These are phyloP conservation scores for Sindora glabra DNA, from an alignment of 306 rosid genomes.

Conservation along the genomic window DNA sequence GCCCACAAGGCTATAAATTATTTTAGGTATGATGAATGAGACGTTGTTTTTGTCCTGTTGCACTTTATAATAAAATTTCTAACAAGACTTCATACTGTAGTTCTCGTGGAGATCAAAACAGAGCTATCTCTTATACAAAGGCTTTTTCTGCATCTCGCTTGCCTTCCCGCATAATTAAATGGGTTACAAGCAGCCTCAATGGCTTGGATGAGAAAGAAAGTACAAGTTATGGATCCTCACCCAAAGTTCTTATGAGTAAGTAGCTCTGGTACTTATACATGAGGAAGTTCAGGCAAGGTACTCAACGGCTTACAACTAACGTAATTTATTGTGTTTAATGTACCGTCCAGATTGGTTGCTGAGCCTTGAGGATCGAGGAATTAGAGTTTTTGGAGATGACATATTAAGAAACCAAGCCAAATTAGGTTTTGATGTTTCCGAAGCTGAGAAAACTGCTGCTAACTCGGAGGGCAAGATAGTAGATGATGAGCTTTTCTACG, in stretches of 20 bases:
- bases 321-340: conserved; percentile 12
- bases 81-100: conserved; percentile 26
- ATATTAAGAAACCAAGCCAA: conserved; percentile 24
- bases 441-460: conserved; percentile 6
- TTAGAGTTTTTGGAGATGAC: conserved; percentile 52
- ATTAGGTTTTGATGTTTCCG: conserved; percentile 22
- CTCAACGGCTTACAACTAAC: background rate
- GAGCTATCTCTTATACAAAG: conserved; percentile 41
- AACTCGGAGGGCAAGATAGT: conserved; percentile 24
- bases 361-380: conserved; percentile 55
- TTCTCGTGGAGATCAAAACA: conserved; percentile 60
- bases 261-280: background rate
- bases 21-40: conserved; percentile 39
- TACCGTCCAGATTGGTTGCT: conserved; percentile 56
- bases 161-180: conserved; percentile 43
- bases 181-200: conserved; percentile 33
- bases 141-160: conserved; percentile 54
- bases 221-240: conserved; percentile 38
- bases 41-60: background rate
- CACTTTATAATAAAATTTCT: conserved; percentile 4
- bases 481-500: conserved; percentile 47
- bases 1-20: conserved; percentile 49
- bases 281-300: background rate
- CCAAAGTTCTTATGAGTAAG: conserved; percentile 53
- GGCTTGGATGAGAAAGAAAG: conserved; percentile 32